A percentile compares a stretch with the other conserved stretches of the same genome.
These are phyloP conservation scores for Penicillium sp. DNA, from an alignment of 2,329 filamentous ascomycete genomes.

Conservation along the genomic window DNA sequence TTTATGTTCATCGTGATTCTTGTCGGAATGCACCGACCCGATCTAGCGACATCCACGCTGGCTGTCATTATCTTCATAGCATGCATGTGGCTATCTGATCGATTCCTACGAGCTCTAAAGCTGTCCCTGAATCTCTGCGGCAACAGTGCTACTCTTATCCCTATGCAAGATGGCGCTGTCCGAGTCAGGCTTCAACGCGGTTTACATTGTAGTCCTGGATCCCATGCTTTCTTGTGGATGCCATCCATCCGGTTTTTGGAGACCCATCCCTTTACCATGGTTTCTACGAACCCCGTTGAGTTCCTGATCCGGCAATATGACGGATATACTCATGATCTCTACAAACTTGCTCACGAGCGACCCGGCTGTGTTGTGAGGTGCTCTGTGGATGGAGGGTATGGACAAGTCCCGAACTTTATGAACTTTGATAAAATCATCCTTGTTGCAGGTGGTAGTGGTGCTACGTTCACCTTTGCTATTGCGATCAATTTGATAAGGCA, in stretches of 20 bases:
- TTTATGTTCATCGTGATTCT: constrained; percentile 12
- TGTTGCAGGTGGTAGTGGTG: constrained; percentile 17
- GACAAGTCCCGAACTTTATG: constrained; percentile 15
- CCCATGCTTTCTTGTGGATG: constrained; percentile 66
- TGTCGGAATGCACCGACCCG: constrained; percentile 49
- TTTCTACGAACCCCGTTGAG: constrained; percentile 13
- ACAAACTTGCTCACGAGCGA: constrained; percentile 8
- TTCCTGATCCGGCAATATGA: constrained; percentile 17
- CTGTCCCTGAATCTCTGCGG: constrained; percentile 54
- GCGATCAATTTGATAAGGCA: constrained; percentile 11
- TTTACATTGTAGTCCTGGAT: constrained; percentile 51
- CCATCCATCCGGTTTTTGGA: constrained; percentile 58
- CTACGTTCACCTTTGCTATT: constrained; percentile 16
- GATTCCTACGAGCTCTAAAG: constrained; percentile 49
- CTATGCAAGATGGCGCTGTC: constrained; percentile 56
- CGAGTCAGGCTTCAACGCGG: constrained; percentile 57
- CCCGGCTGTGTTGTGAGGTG: constrained; percentile 10
- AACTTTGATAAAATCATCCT: constrained; percentile 16
- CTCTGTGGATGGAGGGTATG: constrained; percentile 21
- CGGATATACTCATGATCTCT: constrained; percentile 17
- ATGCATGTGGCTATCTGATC: constrained; percentile 54
- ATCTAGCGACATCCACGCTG: constrained; percentile 42
- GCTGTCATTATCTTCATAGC: constrained; percentile 46
- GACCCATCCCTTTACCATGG: constrained; percentile 48
- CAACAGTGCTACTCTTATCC: constrained; percentile 44